Conservation (phyloP, 352 stramenopile species). For the Pythium inflatum region DNA sequence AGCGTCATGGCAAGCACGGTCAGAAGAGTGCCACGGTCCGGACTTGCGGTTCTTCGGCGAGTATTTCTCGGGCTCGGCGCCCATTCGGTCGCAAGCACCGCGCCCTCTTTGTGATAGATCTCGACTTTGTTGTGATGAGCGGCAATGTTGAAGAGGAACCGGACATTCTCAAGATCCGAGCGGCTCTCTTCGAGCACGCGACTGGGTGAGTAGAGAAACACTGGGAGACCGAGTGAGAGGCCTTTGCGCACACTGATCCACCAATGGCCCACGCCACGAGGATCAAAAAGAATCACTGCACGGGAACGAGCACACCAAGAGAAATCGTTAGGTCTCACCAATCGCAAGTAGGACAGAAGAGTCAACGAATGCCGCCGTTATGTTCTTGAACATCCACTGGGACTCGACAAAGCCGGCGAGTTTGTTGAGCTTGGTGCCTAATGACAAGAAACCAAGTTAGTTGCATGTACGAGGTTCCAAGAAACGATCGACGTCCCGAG, state of each 20-base stretch:
- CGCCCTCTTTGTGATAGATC: constrained; percentile 56
- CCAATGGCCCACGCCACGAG: constrained; percentile 57
- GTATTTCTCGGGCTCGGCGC: constrained; percentile 15
- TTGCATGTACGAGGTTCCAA: too few species aligned
- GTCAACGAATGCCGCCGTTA: constrained; percentile 61
- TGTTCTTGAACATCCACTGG: constrained; percentile 85
- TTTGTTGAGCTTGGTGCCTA: constrained; percentile 73
- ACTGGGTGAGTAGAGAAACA: constrained; percentile 81
- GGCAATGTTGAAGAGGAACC: constrained; percentile 76
- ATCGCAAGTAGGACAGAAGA: neutral
- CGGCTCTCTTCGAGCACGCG: constrained; percentile 77
- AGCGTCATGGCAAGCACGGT: too few species aligned
- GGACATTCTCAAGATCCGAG: constrained; percentile 76
- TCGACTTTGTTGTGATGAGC: constrained; percentile 62
- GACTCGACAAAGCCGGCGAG: constrained; percentile 72
- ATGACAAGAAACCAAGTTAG: neutral
- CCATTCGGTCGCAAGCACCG: constrained; percentile 49
- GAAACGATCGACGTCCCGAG: constrained; percentile 48
- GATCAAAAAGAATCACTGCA: constrained; percentile 73
- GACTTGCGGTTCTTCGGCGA: constrained; percentile 31
- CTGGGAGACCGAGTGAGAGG: constrained; percentile 55
- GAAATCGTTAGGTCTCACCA: neutral
- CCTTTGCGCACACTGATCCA: constrained; percentile 62
- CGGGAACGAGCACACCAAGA: constrained; percentile 60
- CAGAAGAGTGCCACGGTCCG: constrained; percentile 14